Base-by-base conservation (phyloP, 176 grass and related monocot species). In the Canna indica region DNA sequence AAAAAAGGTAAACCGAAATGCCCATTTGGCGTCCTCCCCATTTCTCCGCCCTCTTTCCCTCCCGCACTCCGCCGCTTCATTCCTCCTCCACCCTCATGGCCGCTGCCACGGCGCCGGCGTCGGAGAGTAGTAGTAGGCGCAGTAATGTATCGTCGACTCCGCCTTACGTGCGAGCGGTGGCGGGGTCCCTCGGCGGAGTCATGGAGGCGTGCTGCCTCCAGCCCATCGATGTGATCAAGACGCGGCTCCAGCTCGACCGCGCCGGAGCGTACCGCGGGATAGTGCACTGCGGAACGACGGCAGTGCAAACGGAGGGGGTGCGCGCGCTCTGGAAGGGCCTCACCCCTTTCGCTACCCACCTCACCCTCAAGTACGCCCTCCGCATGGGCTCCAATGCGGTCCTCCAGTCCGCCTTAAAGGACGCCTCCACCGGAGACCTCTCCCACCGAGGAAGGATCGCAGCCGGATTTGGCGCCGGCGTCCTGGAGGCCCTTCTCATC, bases 181-280 rank as follows among this genome's bases (percentile, higher is more conserved):
- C 94, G 38, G 94, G 94, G 29, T 99, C 94, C 1, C 65, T 99
- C 8, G 94, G 89, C 53, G 94, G 94, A 42, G 75, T 93, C 7
- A 76, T 99, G 82, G 94, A 99, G 86, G 94, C 89, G 33, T 90
- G 84, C 79, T 99, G 94, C 81, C 89, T 99, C 59, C 94, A 99
- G 80, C 94, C 94, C 0, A 99, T 99, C 77, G 94, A 99, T 80
- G 89, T 99, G 3, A 88, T 99, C 69, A 99, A 99, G 84, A 99
- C 94, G 47, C 72, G 94, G 59, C 84, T 99, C 48, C 94, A 99
- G 82, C 86, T 99, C 1, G 93, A 97, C 70, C 83, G 86, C 69
- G 27, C 83, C 29, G 82, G 88, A 3, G 44, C 72, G 0, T 93
- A 93, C 80, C 68, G 86, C 30, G 94, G 89, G 67, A 97, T 97